Percentiles rank a stretch among this genome's conserved stretches.
These are phyloP conservation scores for Monascus ruber DNA, from an alignment of 2,329 filamentous ascomycete genomes.

Conservation along the genomic window DNA sequence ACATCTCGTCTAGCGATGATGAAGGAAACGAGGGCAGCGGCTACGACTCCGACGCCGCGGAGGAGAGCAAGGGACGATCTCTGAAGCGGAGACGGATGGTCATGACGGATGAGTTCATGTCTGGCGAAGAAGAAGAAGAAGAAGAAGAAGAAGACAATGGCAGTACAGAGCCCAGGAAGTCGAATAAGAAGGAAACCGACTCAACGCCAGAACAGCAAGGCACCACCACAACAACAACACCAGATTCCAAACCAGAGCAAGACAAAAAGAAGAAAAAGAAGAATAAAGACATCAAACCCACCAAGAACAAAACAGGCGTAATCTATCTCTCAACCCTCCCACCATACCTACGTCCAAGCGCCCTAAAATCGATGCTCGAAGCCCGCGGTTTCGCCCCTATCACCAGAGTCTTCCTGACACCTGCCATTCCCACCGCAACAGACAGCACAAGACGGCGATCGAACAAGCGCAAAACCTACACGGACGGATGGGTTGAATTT, in stretches of 20 bases:
- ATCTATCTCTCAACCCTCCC: conserved; percentile 36
- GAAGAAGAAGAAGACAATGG: neutral
- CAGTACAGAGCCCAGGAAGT: neutral
- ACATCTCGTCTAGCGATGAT: conserved; percentile 25
- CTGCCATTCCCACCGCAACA: conserved; percentile 17
- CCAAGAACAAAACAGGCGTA: conserved; percentile 29
- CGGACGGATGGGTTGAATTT: conserved; percentile 38
- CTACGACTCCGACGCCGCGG: conserved; percentile 35
- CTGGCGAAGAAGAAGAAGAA: conserved; percentile 25
- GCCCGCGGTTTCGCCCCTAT: conserved; percentile 32
- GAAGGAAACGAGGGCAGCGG: conserved; percentile 26
- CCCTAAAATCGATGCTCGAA: conserved; percentile 31
- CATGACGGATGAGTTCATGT: conserved; percentile 8
- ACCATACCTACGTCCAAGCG: conserved; percentile 37
- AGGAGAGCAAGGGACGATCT: conserved; percentile 27
- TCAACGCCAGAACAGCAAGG: conserved; percentile 5
- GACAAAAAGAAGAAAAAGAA: conserved; percentile 7
- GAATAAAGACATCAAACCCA: conserved; percentile 3
- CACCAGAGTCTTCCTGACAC: conserved; percentile 33
- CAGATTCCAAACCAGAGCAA: conserved; percentile 1
- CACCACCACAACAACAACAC: conserved; percentile 3
- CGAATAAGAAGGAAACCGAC: conserved; percentile 2
- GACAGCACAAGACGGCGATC: conserved; percentile 11
- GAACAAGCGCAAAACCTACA: conserved; percentile 33
- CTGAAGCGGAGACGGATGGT: conserved; percentile 22